A percentile compares a stretch with the other conserved stretches of the same genome.
Conservation (phyloP, 1,284 basidiomycete species). For the Nidula niveotomentosa region DNA sequence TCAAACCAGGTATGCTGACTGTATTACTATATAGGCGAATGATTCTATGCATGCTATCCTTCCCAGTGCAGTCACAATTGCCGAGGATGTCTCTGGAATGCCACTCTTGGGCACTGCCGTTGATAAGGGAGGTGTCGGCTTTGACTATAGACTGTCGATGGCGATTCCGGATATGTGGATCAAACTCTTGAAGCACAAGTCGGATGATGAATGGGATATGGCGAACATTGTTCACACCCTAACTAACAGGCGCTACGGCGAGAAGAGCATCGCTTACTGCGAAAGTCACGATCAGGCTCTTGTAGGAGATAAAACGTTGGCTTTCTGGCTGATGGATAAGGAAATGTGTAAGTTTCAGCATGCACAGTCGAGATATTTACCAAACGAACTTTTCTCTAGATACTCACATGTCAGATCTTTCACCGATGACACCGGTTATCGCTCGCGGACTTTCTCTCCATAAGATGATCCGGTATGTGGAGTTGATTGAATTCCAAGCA, state of each 20-base stretch:
- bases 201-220: constrained; percentile 90
- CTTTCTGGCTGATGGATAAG: constrained; percentile 99
- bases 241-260: constrained; percentile 86
- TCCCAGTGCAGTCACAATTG: constrained; percentile 86
- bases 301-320: constrained; percentile 97
- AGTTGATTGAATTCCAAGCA: not conserved
- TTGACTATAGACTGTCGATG: constrained; percentile 98
- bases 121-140: constrained; percentile 87
- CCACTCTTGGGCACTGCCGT: constrained; percentile 88
- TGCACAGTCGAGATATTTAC: not conserved
- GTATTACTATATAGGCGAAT: constrained; percentile 69
- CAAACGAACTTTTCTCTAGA: constrained; percentile 44
- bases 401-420: constrained; percentile 93
- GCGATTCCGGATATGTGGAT: constrained; percentile 99
- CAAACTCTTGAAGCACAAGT: constrained; percentile 93
- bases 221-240: constrained; percentile 88
- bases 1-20: not conserved
- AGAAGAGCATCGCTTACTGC: constrained; percentile 93
- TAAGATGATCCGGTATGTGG: constrained; percentile 91
- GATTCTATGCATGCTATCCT: constrained; percentile 84
- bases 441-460: constrained; percentile 91
- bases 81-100: constrained; percentile 99
- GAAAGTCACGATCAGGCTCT: constrained; percentile 98
- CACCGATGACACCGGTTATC: constrained; percentile 84
- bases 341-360: constrained; percentile 83